phyloP scores from a whole-genome alignment of 805 yeast genomes.

The Huiozyma naganishii region DNA sequence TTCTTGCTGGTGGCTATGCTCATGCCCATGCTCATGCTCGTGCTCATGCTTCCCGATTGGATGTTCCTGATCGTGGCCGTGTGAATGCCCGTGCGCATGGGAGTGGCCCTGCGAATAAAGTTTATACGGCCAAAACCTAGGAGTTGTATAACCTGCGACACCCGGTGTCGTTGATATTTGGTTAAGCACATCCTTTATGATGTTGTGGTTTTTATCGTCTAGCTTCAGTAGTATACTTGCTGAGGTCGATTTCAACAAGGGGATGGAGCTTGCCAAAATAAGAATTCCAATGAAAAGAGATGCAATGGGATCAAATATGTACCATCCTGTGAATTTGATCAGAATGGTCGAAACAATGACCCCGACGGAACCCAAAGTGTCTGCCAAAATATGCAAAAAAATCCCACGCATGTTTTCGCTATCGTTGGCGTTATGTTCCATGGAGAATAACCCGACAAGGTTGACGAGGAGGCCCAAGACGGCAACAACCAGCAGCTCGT shows the following conservation, averaged over 20 bases:
- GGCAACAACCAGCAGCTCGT: constrained; percentile 78
- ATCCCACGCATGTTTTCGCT: constrained; percentile 86
- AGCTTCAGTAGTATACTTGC: constrained; percentile 57
- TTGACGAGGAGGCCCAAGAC: constrained; percentile 78
- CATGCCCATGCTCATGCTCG: constrained; percentile 32
- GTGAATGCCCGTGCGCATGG: constrained; percentile 20
- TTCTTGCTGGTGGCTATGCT: constrained; percentile 2
- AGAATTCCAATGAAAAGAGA: constrained; percentile 76
- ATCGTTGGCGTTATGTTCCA: constrained; percentile 34
- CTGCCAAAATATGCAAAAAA: constrained; percentile 87
- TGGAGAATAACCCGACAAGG: constrained; percentile 86
- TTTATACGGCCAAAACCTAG: constrained; percentile 76
- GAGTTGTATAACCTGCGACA: constrained; percentile 74
- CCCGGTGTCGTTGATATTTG: constrained; percentile 67
- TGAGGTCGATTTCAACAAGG: constrained; percentile 74
- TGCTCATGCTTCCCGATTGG: constrained; percentile 7
- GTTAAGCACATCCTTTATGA: constrained; percentile 51
- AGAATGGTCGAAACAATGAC: constrained; percentile 85
- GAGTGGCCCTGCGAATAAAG: constrained; percentile 20
- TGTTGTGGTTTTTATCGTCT: constrained; percentile 46
- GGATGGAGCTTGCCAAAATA: constrained; percentile 73
- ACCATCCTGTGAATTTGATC: constrained; percentile 52
- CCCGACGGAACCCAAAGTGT: constrained; percentile 92
- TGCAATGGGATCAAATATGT: constrained; percentile 86
- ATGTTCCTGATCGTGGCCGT: constrained; percentile 4